Base-by-base conservation (phyloP, 129 eudicot species). In the Heracleum sosnowskyi region DNA sequence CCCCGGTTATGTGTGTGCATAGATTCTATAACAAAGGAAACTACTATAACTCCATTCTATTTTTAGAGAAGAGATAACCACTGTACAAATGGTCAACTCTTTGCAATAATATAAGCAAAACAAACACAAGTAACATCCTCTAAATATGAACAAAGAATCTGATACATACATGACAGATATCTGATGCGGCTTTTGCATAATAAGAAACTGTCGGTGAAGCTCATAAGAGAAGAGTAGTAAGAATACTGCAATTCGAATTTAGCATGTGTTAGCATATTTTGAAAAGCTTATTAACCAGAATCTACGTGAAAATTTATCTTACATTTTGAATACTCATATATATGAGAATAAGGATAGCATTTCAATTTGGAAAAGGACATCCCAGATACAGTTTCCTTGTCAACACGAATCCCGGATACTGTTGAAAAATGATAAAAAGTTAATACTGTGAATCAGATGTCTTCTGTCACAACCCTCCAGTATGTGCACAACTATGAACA, bases 191-290 rank as follows among this genome's bases (percentile, higher is more conserved):
- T 82, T 87, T 82, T 84, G 84, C 84, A 82, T 37, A 24, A 69
- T 75, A 44, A 77, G 73, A 83, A 90, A 74, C 85, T 87, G 94
- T 64, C 89, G 84, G 82, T 88, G 97, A 76, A 95, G 96, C 86
- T 95, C 97, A 71, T 91, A 89, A 6, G 99, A 64, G 76, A 91
- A 95, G 36, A 92, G 90, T 40, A 95, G 62, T 11, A 95, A 12
- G 86, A 90, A 90, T 46, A 95, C 99, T 95, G 77, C 69, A 45
- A 77, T 64, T 18, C 76, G 73, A 55, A 63, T 46, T 72, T n/a
- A 34, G 12, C 53, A 76, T 20, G 76, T 4, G 37, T 46, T 62
- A 86, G 79, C 46, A 47, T 34, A 83, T 29, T 7, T 70, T 26
- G 46, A 34, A 29, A 74, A 72, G 9, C 22, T 45, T 29, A 42